A percentile compares a stretch with the other conserved stretches of the same genome.
Evolutionary conservation across 371 early-diverging fungal genomes (phyloP).

Genomic region (Phascolomyces articulosus): DNA sequence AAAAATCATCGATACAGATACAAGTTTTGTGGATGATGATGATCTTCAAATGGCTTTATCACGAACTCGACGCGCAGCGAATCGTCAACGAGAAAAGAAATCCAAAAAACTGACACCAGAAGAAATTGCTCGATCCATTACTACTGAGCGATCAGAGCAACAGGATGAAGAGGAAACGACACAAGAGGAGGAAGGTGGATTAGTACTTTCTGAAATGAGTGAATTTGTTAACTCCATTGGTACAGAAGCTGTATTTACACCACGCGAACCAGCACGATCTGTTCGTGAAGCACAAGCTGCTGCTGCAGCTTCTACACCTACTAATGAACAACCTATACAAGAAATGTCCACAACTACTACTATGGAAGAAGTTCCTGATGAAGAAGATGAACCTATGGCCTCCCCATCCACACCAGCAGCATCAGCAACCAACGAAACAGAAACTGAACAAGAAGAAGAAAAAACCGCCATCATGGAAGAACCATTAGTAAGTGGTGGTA

Average conservation of each 20-base stretch:
- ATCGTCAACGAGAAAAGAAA: conserved; percentile 48
- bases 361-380: neutral
- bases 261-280: conserved; percentile 19
- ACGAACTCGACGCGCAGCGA: conserved; percentile 69
- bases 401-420: conserved; percentile 7
- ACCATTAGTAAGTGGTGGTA: conserved; percentile 79
- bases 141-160: conserved; percentile 28
- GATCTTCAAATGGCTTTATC: conserved; percentile 88
- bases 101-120: conserved; percentile 59
- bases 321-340: conserved; percentile 13
- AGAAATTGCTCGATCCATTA: conserved; percentile 53
- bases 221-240: conserved; percentile 75
- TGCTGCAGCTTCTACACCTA: conserved; percentile 28
- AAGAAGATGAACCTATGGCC: conserved; percentile 7
- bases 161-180: conserved; percentile 38
- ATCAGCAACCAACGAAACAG: neutral
- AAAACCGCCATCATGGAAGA: conserved; percentile 67
- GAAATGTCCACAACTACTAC: conserved; percentile 2
- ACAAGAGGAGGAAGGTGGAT: conserved; percentile 43
- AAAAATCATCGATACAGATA: conserved; percentile 35
- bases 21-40: conserved; percentile 93
- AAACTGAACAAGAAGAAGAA: conserved; percentile 11
- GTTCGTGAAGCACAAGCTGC: conserved; percentile 14
- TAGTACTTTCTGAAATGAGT: conserved; percentile 63
- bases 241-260: conserved; percentile 38